Conservation (phyloP, 805 yeast species). For the Hyphopichia homilentoma region DNA sequence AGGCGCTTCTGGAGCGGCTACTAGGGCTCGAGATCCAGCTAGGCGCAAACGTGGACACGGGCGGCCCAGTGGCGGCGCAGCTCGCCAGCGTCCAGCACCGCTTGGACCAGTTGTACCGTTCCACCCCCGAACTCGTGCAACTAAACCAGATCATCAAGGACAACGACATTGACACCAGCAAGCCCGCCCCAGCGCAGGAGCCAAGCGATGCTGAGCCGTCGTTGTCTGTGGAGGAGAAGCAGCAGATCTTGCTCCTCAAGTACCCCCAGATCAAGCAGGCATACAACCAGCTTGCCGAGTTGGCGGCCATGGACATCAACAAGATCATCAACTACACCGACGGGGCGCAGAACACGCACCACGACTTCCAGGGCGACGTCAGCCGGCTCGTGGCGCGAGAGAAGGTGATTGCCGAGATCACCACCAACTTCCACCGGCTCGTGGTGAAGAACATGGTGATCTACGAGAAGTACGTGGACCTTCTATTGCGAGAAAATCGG, state of each 20-base stretch:
- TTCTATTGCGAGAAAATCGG: conserved; percentile 19
- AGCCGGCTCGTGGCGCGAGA: conserved; percentile 5
- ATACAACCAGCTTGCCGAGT: conserved; percentile 15
- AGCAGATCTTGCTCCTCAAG: conserved; percentile 18
- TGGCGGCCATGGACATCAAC: conserved; percentile 20
- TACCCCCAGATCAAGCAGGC: conserved; percentile 18
- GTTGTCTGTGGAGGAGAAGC: conserved; percentile 8
- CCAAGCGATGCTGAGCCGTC: conserved; percentile 1
- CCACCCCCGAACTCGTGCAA: conserved; percentile 15
- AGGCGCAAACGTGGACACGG: conserved; percentile 1
- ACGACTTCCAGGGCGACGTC: conserved; percentile 11
- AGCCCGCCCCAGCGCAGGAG: neutral
- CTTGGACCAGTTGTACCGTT: conserved; percentile 11
- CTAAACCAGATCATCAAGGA: conserved; percentile 14
- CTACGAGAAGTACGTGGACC: conserved; percentile 20
- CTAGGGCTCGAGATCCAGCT: conserved; percentile 8
- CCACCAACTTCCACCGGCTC: conserved; percentile 16
- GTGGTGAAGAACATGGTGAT: conserved; percentile 27
- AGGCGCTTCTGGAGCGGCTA: conserved; percentile 6
- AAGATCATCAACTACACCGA: conserved; percentile 14
- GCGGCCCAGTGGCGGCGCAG: conserved; percentile 7
- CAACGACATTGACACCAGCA: conserved; percentile 3
- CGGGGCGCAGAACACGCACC: conserved; percentile 12
- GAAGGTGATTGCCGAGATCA: conserved; percentile 11
- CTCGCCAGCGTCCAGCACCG: conserved; percentile 10